Conservation (phyloP, 768 basidiomycete species). For the Mycena venus region DNA sequence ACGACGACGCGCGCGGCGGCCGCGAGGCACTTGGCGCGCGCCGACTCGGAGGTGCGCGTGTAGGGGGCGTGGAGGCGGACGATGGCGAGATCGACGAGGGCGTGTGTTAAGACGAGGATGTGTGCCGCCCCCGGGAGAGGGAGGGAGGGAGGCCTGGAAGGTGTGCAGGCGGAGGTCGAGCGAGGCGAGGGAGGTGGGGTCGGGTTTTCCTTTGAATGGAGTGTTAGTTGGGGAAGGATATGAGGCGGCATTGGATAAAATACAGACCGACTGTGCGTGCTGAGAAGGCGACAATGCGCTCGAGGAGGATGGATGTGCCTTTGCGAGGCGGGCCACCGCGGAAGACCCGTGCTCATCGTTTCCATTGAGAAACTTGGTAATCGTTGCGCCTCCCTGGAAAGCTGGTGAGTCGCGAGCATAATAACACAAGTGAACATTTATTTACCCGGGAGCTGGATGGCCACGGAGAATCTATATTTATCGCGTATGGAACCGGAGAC, state of each 20-base stretch:
- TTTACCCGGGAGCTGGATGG: neutral
- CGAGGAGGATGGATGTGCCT: conserved; percentile 25
- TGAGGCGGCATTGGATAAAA: neutral
- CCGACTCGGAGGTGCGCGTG: neutral
- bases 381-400: conserved; percentile 9
- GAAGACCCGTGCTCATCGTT: conserved; percentile 16
- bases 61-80: conserved; percentile 26
- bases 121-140: conserved; percentile 12
- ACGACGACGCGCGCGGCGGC: conserved; percentile 15
- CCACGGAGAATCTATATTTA: conserved; percentile 15
- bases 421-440: neutral
- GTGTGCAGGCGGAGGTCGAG: conserved; percentile 15
- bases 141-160: conserved; percentile 23
- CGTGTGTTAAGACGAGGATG: conserved; percentile 8
- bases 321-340: conserved; percentile 1
- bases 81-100: conserved; percentile 17
- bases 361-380: conserved; percentile 22
- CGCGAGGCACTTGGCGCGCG: conserved; percentile 13
- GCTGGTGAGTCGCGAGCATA: neutral
- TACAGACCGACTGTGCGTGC: neutral
- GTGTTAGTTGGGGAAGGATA: neutral
- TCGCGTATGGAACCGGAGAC: conserved; percentile 1
- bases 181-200: neutral
- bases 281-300: conserved; percentile 16
- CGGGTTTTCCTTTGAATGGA: neutral